These are phyloP conservation scores for Aleurites moluccanus DNA, from an alignment of 441 rosid genomes.

Conservation along the genomic window DNA sequence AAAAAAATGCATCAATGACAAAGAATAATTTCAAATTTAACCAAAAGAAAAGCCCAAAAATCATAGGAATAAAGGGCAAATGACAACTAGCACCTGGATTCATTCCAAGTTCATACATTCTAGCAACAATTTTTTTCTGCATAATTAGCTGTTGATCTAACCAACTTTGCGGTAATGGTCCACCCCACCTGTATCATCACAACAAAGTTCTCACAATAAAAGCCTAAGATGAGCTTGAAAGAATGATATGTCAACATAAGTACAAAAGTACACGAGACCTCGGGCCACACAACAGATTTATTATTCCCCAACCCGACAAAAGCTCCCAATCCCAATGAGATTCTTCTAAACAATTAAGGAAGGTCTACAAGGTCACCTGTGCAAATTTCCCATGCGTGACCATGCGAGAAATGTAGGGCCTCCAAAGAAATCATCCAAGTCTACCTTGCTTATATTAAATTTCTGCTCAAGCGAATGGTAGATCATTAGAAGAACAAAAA, in stretches of 20 bases:
- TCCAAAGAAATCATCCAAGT: slow-evolving; percentile 70
- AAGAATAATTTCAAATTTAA: neutral
- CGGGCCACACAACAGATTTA: neutral
- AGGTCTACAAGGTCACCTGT: slow-evolving; percentile 44
- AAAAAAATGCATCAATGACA: neutral
- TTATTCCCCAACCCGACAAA: neutral
- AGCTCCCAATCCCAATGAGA: neutral
- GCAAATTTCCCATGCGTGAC: slow-evolving; percentile 80
- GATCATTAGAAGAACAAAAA: slow-evolving; percentile 22
- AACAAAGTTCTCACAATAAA: slow-evolving; percentile 2
- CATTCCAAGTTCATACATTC: slow-evolving; percentile 79
- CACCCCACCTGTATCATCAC: slow-evolving; percentile 59
- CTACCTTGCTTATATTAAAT: slow-evolving; percentile 52
- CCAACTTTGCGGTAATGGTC: slow-evolving; percentile 76
- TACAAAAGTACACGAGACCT: neutral
- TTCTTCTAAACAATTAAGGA: neutral
- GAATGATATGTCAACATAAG: neutral
- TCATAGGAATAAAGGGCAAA: slow-evolving; percentile 6
- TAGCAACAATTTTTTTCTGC: slow-evolving; percentile 61
- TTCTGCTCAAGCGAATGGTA: slow-evolving; percentile 41
- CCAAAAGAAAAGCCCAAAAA: neutral
- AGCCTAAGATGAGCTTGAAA: neutral
- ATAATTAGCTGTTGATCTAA: slow-evolving; percentile 52
- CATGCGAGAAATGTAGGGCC: slow-evolving; percentile 86
- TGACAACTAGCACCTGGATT: slow-evolving; percentile 52